Evolutionary conservation across 2,329 filamentous ascomycete genomes (phyloP), one percentile per base, ranked within the genome.

Genomic region (Erysiphe pulchra): DNA sequence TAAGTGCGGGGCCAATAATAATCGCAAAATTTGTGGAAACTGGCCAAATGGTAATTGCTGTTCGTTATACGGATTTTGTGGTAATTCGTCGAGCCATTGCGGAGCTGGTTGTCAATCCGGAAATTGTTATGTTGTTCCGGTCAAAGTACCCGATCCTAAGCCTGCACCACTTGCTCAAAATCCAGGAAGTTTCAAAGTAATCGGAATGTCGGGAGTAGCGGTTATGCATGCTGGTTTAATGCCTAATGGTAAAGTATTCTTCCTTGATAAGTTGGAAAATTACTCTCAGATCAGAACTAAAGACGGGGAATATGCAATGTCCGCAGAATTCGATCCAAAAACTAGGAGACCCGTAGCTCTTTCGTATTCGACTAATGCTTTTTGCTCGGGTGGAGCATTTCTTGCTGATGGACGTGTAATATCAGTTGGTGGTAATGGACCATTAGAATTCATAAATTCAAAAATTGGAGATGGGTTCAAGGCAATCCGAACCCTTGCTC

Each of bases 251-350:
- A 62, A 64, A 45, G 70, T 75, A 11, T 62, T 71, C 34, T 76
- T 76, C 58, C 59, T 75, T 14, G 73, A 76, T 61, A 77, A 76
- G 55, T 63, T 76, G 30, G 72, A 76, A 55, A 69, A 75, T 55
- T 75, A 71, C 57, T 73, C 71, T 0, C 63, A 75, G 48, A 52
- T 75, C 41, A 66, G 62, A 50, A 62, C 73, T 8, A 48, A 62
- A 14, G 67, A 71, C 53, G 69, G 69, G 28, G 63, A 67, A 46
- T 72, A 65, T 49, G 73, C 73, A 0, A 75, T 73, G 59, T 73
- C 70, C 10, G 64, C 69, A 2, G 70, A 75, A 52, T 76, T 71
- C 49, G 66, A 76, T 53, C 68, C 71, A 1, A 53, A 44, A 7
- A 67, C 63, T 1, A 67, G 70, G 47, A 60, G 60, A 34, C 59